Base-by-base conservation (phyloP, 2,329 filamentous ascomycete species). In the Tricladium varicosporioides region DNA sequence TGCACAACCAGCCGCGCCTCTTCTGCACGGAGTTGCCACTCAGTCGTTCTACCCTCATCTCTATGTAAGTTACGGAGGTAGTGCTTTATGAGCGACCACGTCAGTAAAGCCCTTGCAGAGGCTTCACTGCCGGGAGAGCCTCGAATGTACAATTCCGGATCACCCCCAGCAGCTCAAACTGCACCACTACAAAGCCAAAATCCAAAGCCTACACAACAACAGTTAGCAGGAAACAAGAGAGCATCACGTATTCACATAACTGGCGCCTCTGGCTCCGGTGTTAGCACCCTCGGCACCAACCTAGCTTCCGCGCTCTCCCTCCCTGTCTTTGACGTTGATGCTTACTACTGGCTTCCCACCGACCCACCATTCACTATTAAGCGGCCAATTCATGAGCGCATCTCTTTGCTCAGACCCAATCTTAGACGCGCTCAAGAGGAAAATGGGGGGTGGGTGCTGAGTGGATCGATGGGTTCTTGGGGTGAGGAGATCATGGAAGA, bases 191-290 rank as follows among this genome's bases (percentile, higher is more conserved):
- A 46, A 57, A 53, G 19, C 47, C 36, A 52, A 31, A 31, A 22
- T 48, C 14, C 40, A 46, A 47, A 56, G 11, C 49, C 43, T 8
- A 32, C 44, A 48, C 43, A 47, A 49, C 40, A 43, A 40, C 11
- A 40, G 36, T 40, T 40, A 10, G 36, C 11, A 40, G 36, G 36
- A 46, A 51, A 57, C 46, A 53, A 46, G 51, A 50, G 16, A 47
- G 45, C 52, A 47, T 54, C 56, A 45, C 51, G 51, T 40, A 51
- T 58, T 15, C 56, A 58, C 19, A 54, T 58, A 16, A 32, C 43
- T 48, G 57, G 57, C 22, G 57, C 57, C 11, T 59, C 57, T 50
- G 57, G 57, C 13, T 54, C 51, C 22, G 57, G 57, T 47, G 52
- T 59, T 27, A 59, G 52, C 40, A 59, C 57, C 43, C 57, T 55